Conservation (phyloP, 1,139 yeast genomes). For the Wickerhamomyces sp. region DNA sequence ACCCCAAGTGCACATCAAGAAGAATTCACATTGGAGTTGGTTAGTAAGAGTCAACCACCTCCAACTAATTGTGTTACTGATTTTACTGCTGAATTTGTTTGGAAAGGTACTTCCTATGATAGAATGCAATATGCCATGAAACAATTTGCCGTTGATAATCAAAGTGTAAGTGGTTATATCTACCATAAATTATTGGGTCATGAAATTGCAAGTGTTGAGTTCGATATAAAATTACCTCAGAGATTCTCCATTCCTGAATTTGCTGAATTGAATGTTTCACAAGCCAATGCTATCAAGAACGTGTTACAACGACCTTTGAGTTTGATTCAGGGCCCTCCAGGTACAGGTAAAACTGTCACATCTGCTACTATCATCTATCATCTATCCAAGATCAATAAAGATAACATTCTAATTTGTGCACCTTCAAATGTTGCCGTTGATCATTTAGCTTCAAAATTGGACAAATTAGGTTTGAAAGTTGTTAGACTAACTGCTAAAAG, state of each 20-base stretch:
- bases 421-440: conserved; percentile 96
- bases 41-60: conserved; percentile 34
- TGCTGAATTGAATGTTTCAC: conserved; percentile 72
- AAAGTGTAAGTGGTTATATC: conserved; percentile 70
- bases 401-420: conserved; percentile 79
- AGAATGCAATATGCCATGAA: conserved; percentile 81
- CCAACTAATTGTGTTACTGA: conserved; percentile 64
- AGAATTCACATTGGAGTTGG: conserved; percentile 69
- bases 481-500: conserved; percentile 73
- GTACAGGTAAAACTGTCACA: conserved; percentile 94
- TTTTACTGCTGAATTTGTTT: conserved; percentile 82
- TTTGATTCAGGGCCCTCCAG: conserved; percentile 97
- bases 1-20: conserved; percentile 68
- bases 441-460: conserved; percentile 74
- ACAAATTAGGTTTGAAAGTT: conserved; percentile 64
- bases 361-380: conserved; percentile 88
- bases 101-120: conserved; percentile 82
- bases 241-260: conserved; percentile 62
- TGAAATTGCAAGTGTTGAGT: conserved; percentile 61
- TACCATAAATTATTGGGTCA: conserved; percentile 83
- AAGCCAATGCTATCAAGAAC: conserved; percentile 67
- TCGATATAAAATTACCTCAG: conserved; percentile 56
- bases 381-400: conserved; percentile 51
- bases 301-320: conserved; percentile 76
- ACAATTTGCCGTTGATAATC: conserved; percentile 64